Base-by-base conservation (phyloP, 345 rosid species). In the Cochlearia excelsa region DNA sequence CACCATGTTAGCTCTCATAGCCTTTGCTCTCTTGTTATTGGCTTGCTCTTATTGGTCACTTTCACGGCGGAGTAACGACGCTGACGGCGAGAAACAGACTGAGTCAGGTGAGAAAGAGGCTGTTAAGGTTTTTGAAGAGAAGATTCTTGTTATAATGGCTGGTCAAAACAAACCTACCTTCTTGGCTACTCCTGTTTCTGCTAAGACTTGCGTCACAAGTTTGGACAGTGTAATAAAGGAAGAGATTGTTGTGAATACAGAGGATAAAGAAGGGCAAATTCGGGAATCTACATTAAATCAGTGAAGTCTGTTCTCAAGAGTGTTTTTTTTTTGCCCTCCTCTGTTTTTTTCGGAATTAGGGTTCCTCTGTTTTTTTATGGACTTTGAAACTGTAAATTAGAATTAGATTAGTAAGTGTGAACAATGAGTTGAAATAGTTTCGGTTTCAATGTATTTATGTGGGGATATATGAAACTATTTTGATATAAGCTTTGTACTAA, bases 41-140 rank as follows among this genome's bases (percentile, higher is more conserved):
- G 90, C 88, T 0, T 86, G 88, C 68, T 86, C 95, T 0, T 84
- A 84, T 77, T 84, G 86, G 90, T 74, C 61, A 27, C 66, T 82
- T 26, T 78, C 86, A 0, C 69, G 72, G 11, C 65, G 54, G 7
- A 62, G 68, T 1, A 75, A 73, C 4, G 51, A 78, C 0, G 52
- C 67, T 5, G 93, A 79, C 2, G 59, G 38, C 23, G 69, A 59
- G 26, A 84, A 78, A 57, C 67, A 64, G 54, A 44, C 33, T 5
- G 77, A 73, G 54, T 39, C 61, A 4, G 47, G 51, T 57, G 77
- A 67, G 44, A 73, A 67, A 52, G 73, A 46, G 31, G 46, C 6
- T 26, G 51, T 55, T 26, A 69, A 49, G 4, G 70, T 66, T 16
- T 80, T 52, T 23, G 95, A 82, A 26, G 90, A 86, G 75, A 82